phyloP scores from a whole-genome alignment of 2,329 filamentous ascomycete genomes.

The Colletotrichum navitas region DNA sequence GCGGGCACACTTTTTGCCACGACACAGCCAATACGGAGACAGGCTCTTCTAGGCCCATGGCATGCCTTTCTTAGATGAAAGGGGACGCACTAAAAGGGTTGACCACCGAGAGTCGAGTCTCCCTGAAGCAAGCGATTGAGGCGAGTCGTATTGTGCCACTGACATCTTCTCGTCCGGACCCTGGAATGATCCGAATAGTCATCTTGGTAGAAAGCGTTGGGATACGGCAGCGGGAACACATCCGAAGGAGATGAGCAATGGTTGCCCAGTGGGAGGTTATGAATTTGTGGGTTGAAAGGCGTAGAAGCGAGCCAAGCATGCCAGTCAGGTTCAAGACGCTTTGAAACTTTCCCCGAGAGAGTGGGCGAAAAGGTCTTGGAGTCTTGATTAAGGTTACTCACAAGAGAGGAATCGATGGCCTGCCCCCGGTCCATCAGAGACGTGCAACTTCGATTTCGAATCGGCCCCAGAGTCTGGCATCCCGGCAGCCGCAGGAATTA shows the following conservation, averaged over 20 bases:
- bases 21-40: conserved; percentile 23
- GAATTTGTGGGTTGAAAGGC: not conserved
- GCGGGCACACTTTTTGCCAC: conserved; percentile 16
- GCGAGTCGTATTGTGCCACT: not conserved
- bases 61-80: conserved; percentile 20
- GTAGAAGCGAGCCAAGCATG: not conserved
- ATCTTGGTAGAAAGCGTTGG: conserved; percentile 12
- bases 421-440: conserved; percentile 9
- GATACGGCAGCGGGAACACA: not conserved
- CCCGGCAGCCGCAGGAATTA: conserved; percentile 11
- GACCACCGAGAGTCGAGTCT: conserved; percentile 20
- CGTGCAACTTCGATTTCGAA: conserved; percentile 30
- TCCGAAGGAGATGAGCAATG: conserved; percentile 37
- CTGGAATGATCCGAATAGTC: not conserved
- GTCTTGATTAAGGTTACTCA: not conserved
- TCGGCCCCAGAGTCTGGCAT: conserved; percentile 16
- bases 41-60: conserved; percentile 21
- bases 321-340: not conserved
- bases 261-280: conserved; percentile 7
- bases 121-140: conserved; percentile 13
- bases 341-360: not conserved
- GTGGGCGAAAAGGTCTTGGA: not conserved
- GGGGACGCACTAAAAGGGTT: conserved; percentile 4
- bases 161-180: conserved; percentile 15
- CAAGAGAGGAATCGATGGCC: conserved; percentile 1